phyloP scores from a whole-genome alignment of 345 rosid species.

The Sonneratia caseolaris region DNA sequence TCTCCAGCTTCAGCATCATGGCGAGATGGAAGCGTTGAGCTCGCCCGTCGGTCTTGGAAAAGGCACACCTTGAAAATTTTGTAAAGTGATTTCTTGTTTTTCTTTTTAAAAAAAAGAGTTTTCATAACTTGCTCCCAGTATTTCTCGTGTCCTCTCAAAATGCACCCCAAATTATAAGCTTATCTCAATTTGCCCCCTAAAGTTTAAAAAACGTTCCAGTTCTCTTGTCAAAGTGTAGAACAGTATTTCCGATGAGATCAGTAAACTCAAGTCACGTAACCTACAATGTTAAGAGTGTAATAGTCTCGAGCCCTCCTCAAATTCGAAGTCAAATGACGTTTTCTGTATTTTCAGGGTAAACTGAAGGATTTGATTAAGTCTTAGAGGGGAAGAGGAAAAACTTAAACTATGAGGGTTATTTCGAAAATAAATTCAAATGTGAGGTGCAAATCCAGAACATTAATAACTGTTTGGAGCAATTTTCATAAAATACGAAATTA shows the following conservation, averaged over 20 bases:
- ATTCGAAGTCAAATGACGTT: too few species aligned
- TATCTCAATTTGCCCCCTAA: not conserved
- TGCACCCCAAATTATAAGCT: not conserved
- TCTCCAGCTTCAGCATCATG: not conserved
- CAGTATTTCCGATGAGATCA: too few species aligned
- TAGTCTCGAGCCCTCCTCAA: too few species aligned
- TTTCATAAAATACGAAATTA: not conserved
- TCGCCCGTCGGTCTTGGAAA: not conserved
- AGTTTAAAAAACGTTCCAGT: too few species aligned
- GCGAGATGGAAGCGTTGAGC: not conserved
- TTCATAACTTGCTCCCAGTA: not conserved
- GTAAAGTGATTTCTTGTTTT: not conserved
- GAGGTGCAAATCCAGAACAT: not conserved
- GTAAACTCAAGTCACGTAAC: too few species aligned
- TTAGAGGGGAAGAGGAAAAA: not conserved
- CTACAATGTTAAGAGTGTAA: too few species aligned
- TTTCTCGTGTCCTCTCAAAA: too few species aligned
- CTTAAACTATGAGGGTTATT: not conserved
- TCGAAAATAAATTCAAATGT: not conserved
- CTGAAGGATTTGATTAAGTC: not conserved
- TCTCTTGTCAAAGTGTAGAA: too few species aligned
- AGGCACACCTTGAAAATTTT: not conserved
- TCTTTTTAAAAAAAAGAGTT: too few species aligned
- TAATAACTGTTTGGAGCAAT: not conserved
- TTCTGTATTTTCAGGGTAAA: not conserved